Evolutionary conservation across 495 filamentous ascomycete genomes (phyloP).

Genomic region (Penicillium malachiteum): DNA sequence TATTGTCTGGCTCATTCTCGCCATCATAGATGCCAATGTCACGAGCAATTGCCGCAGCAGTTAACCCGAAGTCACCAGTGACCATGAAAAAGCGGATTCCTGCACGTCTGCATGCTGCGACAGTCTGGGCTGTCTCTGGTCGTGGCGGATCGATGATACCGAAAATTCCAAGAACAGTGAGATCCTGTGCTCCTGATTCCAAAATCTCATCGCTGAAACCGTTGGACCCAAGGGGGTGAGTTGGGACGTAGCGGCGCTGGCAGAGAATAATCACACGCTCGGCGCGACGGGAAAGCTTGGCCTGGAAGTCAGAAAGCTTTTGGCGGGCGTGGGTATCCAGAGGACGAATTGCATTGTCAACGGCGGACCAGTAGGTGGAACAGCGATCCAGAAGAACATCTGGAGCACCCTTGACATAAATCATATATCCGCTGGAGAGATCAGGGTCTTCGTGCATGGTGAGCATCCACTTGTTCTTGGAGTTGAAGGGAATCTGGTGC

Average conservation of each 20-base stretch:
- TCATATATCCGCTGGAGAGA: constrained; percentile 17
- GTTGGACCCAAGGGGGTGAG: constrained; percentile 27
- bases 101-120: constrained; percentile 52
- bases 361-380: constrained; percentile 40
- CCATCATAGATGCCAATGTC: constrained; percentile 65
- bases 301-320: constrained; percentile 38
- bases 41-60: constrained; percentile 65
- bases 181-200: constrained; percentile 32
- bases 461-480: constrained; percentile 68
- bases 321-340: constrained; percentile 34
- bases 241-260: constrained; percentile 30
- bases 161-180: constrained; percentile 50
- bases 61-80: constrained; percentile 71
- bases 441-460: constrained; percentile 28
- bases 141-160: constrained; percentile 65
- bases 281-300: constrained; percentile 43
- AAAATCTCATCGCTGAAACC: constrained; percentile 48
- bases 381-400: constrained; percentile 49
- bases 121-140: constrained; percentile 53
- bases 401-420: constrained; percentile 52
- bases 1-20: constrained; percentile 33
- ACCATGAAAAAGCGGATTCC: constrained; percentile 63
- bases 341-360: constrained; percentile 29
- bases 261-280: constrained; percentile 54
- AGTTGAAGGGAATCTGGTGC: constrained; percentile 72